Evolutionary conservation across 228 moss, liverwort and hornwort species (phyloP).

Genomic region (Sphagnum magellanicum): DNA sequence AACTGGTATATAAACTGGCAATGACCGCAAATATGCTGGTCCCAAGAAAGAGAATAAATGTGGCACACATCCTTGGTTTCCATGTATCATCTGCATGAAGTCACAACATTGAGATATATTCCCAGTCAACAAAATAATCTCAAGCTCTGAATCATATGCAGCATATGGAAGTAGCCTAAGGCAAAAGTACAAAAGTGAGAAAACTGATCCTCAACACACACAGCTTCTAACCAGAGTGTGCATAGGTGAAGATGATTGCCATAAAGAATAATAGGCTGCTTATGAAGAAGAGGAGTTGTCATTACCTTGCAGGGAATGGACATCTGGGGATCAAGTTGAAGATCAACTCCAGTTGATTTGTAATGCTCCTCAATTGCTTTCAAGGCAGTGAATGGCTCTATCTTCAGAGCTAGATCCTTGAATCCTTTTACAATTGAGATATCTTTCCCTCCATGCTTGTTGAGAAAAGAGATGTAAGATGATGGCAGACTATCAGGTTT

Average conservation of each 20-base stretch:
- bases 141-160: no score
- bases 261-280: no score
- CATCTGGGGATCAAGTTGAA: slow-evolving; percentile 58
- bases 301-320: slow-evolving; percentile 66
- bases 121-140: no score
- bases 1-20: slow-evolving; percentile 91
- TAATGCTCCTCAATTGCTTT: slow-evolving; percentile 65
- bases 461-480: slow-evolving; percentile 79
- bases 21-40: slow-evolving; percentile 69
- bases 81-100: slow-evolving; percentile 74
- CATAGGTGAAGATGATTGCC: no score
- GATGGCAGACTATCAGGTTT: slow-evolving; percentile 83
- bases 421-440: slow-evolving; percentile 61
- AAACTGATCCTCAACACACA: no score
- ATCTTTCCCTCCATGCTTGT: slow-evolving; percentile 91
- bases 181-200: no score
- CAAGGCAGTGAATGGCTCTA: slow-evolving; percentile 35
- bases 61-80: slow-evolving; percentile 64
- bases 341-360: slow-evolving; percentile 39
- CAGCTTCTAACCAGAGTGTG: no score
- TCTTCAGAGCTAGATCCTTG: slow-evolving; percentile 49
- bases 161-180: no score
- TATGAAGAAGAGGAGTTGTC: no score
- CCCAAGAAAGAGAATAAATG: slow-evolving; percentile 70
- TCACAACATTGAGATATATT: no score